Percentiles rank a stretch among this genome's conserved stretches.
These are phyloP conservation scores for Trypanosoma conorhini DNA, from an alignment of 208 protist species.

Conservation along the genomic window DNA sequence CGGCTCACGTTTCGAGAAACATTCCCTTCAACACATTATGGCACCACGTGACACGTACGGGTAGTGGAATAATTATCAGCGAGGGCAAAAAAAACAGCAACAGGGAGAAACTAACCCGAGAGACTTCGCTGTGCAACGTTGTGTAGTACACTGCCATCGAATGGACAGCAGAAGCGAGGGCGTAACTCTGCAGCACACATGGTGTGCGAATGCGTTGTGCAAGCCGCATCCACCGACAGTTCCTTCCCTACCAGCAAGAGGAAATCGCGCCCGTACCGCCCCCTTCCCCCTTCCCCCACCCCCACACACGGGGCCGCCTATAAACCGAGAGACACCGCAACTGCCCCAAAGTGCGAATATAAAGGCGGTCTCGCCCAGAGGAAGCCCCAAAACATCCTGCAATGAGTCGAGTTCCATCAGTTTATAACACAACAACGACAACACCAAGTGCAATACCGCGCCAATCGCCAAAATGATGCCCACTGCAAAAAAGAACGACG, in stretches of 20 bases:
- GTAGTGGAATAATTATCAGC: constrained; percentile 94
- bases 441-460: constrained; percentile 81
- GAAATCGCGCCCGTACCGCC: constrained; percentile 98
- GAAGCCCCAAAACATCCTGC: constrained; percentile 61
- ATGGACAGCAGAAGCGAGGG: constrained; percentile 93
- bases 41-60: constrained; percentile 59
- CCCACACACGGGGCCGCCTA: constrained; percentile 94
- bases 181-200: constrained; percentile 97
- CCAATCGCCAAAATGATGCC: constrained; percentile 94
- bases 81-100: constrained; percentile 91
- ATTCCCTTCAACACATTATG: constrained; percentile 34
- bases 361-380: constrained; percentile 69
- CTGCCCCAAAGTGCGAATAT: constrained; percentile 94
- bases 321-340: constrained; percentile 93
- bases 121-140: constrained; percentile 94
- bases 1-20: constrained; percentile 43
- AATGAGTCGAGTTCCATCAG: constrained; percentile 34
- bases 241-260: constrained; percentile 95
- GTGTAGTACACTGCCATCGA: constrained; percentile 92
- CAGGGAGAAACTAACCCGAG: constrained; percentile 92
- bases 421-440: constrained; percentile 67
- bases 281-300: too few species aligned
- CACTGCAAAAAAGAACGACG: constrained; percentile 90
- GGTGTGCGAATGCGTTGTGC: constrained; percentile 94
- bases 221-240: constrained; percentile 95